phyloP scores from a whole-genome alignment of 1,284 basidiomycete species.

The Anthracocystis panici-leucophaei region DNA sequence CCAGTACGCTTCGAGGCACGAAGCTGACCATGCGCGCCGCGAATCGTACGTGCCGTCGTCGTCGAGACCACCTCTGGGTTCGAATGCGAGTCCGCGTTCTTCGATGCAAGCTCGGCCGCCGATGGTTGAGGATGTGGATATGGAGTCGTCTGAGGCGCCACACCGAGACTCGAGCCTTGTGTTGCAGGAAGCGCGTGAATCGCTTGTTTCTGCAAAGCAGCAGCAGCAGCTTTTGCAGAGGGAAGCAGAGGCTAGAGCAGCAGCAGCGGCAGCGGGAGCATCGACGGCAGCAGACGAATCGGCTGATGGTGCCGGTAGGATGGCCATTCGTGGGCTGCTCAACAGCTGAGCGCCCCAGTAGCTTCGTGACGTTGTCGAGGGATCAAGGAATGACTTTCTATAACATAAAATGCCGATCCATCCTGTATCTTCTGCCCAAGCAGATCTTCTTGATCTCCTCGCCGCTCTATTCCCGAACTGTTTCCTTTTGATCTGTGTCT shows the following conservation, averaged over 20 bases:
- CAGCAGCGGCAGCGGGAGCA: background rate
- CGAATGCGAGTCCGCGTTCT: constrained; percentile 9
- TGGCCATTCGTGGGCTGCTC: constrained; percentile 47
- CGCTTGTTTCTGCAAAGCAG: constrained; percentile 23
- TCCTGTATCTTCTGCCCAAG: no score
- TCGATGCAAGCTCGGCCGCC: constrained; percentile 8
- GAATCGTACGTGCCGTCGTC: background rate
- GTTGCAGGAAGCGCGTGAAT: constrained; percentile 43
- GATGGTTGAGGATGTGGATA: constrained; percentile 34
- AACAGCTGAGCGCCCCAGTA: constrained; percentile 23
- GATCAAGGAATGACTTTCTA: no score
- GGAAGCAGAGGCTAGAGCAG: constrained; percentile 3
- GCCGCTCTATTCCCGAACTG: background rate
- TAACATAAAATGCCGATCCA: no score
- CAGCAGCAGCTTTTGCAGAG: constrained; percentile 18
- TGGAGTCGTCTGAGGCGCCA: constrained; percentile 14
- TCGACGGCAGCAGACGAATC: background rate
- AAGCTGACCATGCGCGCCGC: background rate
- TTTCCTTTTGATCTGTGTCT: background rate
- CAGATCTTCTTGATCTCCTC: background rate
- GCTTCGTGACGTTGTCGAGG: no score
- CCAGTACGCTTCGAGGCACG: background rate
- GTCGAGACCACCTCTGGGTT: constrained; percentile 8
- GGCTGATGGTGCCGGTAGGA: constrained; percentile 26
- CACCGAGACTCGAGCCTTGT: constrained; percentile 30